Conservation (phyloP, 2,329 filamentous ascomycete species). For the Harringtonia lauricola region DNA sequence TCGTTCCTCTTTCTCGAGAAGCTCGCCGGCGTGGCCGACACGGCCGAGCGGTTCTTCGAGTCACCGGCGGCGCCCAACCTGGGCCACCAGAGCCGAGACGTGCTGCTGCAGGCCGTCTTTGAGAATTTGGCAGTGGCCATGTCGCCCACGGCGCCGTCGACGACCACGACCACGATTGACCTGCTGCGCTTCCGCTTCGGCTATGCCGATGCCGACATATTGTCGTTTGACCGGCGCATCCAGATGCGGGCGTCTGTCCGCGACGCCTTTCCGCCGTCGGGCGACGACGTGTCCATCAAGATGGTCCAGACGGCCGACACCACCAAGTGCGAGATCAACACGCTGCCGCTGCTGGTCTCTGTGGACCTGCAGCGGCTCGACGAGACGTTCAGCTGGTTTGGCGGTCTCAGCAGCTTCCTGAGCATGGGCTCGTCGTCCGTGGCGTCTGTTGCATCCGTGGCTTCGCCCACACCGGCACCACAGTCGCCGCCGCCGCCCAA, state of each 20-base stretch:
- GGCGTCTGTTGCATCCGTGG: slow-evolving; percentile 53
- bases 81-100: slow-evolving; percentile 26
- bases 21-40: slow-evolving; percentile 40
- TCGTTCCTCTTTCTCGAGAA: slow-evolving; percentile 45
- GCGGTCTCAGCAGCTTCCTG: slow-evolving; percentile 81
- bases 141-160: slow-evolving; percentile 11
- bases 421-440: slow-evolving; percentile 82
- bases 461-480: slow-evolving; percentile 16
- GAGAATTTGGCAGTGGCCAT: slow-evolving; percentile 28
- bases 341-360: slow-evolving; percentile 63
- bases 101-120: slow-evolving; percentile 40
- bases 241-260: slow-evolving; percentile 49
- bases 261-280: slow-evolving; percentile 45
- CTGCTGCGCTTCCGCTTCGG: slow-evolving; percentile 51
- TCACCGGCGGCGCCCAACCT: slow-evolving; percentile 26
- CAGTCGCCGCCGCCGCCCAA: slow-evolving; percentile 26
- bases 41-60: slow-evolving; percentile 32
- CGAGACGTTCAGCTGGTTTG: slow-evolving; percentile 79
- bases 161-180: slow-evolving; percentile 26
- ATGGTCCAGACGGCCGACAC: slow-evolving; percentile 32
- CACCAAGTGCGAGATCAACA: slow-evolving; percentile 54
- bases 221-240: slow-evolving; percentile 48
- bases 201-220: slow-evolving; percentile 49
- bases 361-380: slow-evolving; percentile 74
- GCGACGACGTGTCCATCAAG: slow-evolving; percentile 46